phyloP scores from a whole-genome alignment of 192 early-diverging fungal species.

The Dissophora globulifera region DNA sequence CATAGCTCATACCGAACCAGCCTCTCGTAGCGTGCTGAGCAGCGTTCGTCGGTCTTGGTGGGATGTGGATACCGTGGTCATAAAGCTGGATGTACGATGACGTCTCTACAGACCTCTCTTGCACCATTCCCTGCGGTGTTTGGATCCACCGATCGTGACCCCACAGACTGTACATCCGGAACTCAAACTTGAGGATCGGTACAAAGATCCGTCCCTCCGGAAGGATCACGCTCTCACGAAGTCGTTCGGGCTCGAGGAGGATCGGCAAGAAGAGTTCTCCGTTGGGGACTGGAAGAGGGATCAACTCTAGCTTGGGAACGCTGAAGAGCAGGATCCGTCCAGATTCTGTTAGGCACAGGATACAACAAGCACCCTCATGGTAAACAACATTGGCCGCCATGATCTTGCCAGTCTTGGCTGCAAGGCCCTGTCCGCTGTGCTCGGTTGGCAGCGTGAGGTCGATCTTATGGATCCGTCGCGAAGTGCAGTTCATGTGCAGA shows the following conservation, averaged over 20 bases:
- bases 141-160: conserved; percentile 46
- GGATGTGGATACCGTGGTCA: conserved; percentile 32
- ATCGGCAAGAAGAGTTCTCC: conserved; percentile 35
- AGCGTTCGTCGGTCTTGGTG: conserved; percentile 18
- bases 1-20: conserved; percentile 22
- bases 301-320: conserved; percentile 41
- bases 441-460: conserved; percentile 13
- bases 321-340: conserved; percentile 39
- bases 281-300: conserved; percentile 18
- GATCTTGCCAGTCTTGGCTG: conserved; percentile 16
- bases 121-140: conserved; percentile 8
- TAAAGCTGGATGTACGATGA: conserved; percentile 26
- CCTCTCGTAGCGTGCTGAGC: not conserved
- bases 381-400: conserved; percentile 45
- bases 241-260: conserved; percentile 21
- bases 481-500: conserved; percentile 52
- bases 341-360: conserved; percentile 39
- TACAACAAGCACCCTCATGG: conserved; percentile 37
- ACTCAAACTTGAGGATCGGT: conserved; percentile 45
- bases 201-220: conserved; percentile 39
- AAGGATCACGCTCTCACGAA: conserved; percentile 30
- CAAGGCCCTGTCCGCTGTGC: not conserved
- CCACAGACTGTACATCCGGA: conserved; percentile 49
- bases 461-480: conserved; percentile 35
- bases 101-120: conserved; percentile 8